Conservation (phyloP, 495 filamentous ascomycete species). For the Penicillium antarcticum region DNA sequence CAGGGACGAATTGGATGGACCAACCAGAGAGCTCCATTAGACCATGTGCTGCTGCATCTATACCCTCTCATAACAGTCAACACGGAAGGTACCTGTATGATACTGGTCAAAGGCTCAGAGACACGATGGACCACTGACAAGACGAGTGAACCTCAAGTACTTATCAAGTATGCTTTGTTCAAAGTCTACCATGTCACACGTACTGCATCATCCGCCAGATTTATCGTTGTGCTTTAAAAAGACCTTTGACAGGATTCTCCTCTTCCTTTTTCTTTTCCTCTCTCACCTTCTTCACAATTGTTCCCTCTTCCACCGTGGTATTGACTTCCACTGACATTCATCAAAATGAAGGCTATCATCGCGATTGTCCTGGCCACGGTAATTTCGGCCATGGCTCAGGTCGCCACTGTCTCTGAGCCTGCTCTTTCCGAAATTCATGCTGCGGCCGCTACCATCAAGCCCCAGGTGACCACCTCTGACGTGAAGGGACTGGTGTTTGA, state of each 20-base stretch:
- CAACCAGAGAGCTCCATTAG: not conserved
- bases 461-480: constrained; percentile 49
- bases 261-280: not conserved
- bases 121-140: not conserved
- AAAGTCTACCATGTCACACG: not conserved
- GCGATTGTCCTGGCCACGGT: constrained; percentile 19
- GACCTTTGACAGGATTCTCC: not conserved
- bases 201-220: not conserved
- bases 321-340: not conserved
- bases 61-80: not conserved
- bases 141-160: not conserved
- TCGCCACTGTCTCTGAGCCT: constrained; percentile 26
- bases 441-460: constrained; percentile 26
- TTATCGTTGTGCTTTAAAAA: too few relatives aligned
- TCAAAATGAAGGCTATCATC: constrained; percentile 25
- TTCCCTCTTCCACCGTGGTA: not conserved
- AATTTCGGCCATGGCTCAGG: constrained; percentile 20
- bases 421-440: constrained; percentile 25
- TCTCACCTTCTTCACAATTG: not conserved
- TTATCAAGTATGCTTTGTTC: not conserved
- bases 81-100: too few relatives aligned
- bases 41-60: not conserved
- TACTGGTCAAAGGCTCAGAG: not conserved
- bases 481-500: constrained; percentile 63
- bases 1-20: not conserved